Base-by-base conservation (phyloP, 1,284 basidiomycete genomes). In the Taiwanofungus camphoratus region DNA sequence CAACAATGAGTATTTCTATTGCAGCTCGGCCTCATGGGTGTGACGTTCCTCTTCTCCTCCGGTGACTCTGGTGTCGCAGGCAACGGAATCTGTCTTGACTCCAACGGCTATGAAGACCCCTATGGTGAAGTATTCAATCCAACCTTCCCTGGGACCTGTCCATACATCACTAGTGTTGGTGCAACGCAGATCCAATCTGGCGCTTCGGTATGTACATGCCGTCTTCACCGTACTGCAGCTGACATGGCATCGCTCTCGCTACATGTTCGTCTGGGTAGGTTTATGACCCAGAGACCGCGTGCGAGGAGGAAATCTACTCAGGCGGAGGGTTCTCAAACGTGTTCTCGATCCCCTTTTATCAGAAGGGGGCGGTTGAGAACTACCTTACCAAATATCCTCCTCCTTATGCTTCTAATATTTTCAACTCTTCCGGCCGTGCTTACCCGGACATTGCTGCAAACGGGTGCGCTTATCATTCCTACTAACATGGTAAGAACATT, bases 201-300 rank as follows among this genome's bases (percentile, higher is more conserved):
- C 6, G 16, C 15, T 15, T 44, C 38, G 21, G 51, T 52, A 32
- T 35, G 45, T 38, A 21, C 8, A n/a, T 19, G 18, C 13, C 7
- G 8, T 27, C 13, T 24, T 18, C 11, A 8, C 36, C 36, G 64
- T 16, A 16, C 35, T n/a, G n/a, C n/a, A n/a, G 35, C 18, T 23
- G 16, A 2, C 4, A 22, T 27, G 18, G 11, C 30, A 1, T 34
- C 8, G 32, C 20, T 21, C 37, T 15, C 6, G 33, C 22, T 18
- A 29, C 4, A 18, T 18, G 32, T 20, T 34, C 5, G 31, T 26
- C 19, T 13, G 29, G 42, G 12, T 33, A 61, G 9, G 61, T 62
- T n/a, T 58, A 71, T 33, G 70, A 69, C 39, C 75, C 77, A 4
- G 77, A 81, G 59, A 65, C 69, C 39, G 76, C 70, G 22, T 55